These are phyloP conservation scores for Scutellaria baicalensis DNA, from an alignment of 257 asterid species.

Conservation along the genomic window DNA sequence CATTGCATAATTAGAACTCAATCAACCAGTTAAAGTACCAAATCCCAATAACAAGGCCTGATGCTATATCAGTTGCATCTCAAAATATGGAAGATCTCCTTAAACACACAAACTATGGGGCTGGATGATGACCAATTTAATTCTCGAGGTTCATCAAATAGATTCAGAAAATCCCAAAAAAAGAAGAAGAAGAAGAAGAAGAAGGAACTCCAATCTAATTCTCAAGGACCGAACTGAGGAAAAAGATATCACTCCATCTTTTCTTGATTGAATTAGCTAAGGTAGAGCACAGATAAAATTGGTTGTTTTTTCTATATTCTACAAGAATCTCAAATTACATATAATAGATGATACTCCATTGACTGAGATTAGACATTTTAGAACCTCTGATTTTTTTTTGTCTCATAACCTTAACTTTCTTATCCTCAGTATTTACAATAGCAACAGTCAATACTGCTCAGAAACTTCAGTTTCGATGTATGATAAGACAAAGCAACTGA, in stretches of 20 bases:
- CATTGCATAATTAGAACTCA: neutral
- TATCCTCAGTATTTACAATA: neutral
- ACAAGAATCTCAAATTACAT: neutral
- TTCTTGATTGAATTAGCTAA: neutral
- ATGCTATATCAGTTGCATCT: slow-evolving; percentile 1
- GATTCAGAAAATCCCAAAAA: neutral
- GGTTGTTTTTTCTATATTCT: neutral
- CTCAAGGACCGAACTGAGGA: neutral
- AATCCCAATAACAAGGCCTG: neutral
- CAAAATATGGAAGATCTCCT: neutral
- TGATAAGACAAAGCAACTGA: neutral
- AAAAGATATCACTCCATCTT: neutral
- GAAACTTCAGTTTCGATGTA: neutral
- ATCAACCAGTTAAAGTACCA: neutral
- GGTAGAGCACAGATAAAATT: neutral
- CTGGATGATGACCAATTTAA: neutral
- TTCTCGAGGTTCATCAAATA: neutral
- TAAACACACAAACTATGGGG: neutral
- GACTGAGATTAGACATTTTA: neutral
- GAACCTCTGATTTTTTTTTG: neutral
- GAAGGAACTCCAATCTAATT: neutral
- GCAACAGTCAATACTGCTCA: neutral
- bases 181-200: neutral
- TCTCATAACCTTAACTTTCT: neutral
- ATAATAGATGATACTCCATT: neutral